Conservation (phyloP, 148 eudicot species). For the Nepenthes mirabilis region DNA sequence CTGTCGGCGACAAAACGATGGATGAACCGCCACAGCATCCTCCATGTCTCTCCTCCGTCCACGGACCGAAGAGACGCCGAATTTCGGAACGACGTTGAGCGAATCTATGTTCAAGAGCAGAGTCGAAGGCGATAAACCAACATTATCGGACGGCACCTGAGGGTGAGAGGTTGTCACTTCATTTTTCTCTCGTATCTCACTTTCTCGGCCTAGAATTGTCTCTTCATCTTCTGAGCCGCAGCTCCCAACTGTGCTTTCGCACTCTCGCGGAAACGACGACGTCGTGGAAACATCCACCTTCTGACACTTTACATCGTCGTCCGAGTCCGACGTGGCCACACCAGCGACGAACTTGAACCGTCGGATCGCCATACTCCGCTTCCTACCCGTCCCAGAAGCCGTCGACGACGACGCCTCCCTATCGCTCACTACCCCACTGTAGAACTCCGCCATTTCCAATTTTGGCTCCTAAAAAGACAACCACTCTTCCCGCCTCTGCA, state of each 20-base stretch:
- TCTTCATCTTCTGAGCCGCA: not conserved
- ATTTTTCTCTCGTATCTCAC: not conserved
- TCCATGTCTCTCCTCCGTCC: slow-evolving; percentile 77
- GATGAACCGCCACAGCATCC: slow-evolving; percentile 59
- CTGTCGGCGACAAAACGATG: slow-evolving; percentile 23
- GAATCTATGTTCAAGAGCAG: not conserved
- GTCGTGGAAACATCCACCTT: slow-evolving; percentile 11
- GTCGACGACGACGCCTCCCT: slow-evolving; percentile 10
- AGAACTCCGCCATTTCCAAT: slow-evolving; percentile 52
- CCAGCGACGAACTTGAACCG: slow-evolving; percentile 22
- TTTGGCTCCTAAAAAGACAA: not conserved
- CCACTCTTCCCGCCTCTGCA: not conserved
- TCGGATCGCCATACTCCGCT: slow-evolving; percentile 47
- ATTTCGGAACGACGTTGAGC: slow-evolving; percentile 31
- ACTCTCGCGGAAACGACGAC: slow-evolving; percentile 11
- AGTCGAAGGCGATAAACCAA: not conserved
- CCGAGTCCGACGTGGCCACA: slow-evolving; percentile 3
- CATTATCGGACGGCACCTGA: not conserved
- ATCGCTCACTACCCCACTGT: slow-evolving; percentile 27
- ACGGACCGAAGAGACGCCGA: slow-evolving; percentile 56
- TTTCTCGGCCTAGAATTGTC: not conserved
- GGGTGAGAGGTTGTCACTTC: slow-evolving; percentile 1
- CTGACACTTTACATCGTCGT: slow-evolving; percentile 27
- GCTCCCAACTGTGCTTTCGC: slow-evolving; percentile 9
- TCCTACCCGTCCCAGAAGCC: slow-evolving; percentile 25